These are phyloP conservation scores for Moesziomyces antarcticus DNA, from an alignment of 1,284 basidiomycete species.

Conservation along the genomic window DNA sequence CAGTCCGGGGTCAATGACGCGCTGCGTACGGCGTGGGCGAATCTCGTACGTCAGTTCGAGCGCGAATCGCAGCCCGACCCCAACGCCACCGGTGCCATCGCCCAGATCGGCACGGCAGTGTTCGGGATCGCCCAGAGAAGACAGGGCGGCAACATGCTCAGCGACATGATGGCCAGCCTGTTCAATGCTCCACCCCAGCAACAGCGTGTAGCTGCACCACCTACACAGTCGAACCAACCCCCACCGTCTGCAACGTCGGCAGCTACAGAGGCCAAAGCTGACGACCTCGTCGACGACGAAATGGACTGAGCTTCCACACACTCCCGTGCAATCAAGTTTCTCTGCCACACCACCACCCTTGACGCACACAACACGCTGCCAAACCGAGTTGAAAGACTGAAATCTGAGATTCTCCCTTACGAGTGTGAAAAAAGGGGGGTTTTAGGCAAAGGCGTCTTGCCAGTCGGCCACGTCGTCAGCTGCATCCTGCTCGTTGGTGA, in stretches of 20 bases:
- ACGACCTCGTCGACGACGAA: conserved; percentile 48
- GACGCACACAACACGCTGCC: too few relatives aligned
- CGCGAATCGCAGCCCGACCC: conserved; percentile 39
- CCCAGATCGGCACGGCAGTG: conserved; percentile 36
- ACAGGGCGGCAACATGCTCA: conserved; percentile 45
- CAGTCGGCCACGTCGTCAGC: conserved; percentile 52
- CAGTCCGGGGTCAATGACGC: conserved; percentile 24
- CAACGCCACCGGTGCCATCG: conserved; percentile 40
- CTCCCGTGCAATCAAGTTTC: neutral
- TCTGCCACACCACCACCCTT: neutral
- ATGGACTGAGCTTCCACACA: conserved; percentile 27
- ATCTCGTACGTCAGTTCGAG: conserved; percentile 49
- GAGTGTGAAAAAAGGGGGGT: neutral
- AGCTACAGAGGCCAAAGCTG: conserved; percentile 13
- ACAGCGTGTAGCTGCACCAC: neutral
- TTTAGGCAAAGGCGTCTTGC: conserved; percentile 61
- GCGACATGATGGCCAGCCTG: conserved; percentile 56
- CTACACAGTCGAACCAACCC: neutral
- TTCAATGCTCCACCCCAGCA: conserved; percentile 26
- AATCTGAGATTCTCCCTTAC: neutral
- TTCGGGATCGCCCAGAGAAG: conserved; percentile 44
- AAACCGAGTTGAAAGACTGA: neutral
- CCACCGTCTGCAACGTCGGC: conserved; percentile 1
- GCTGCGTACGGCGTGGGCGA: conserved; percentile 44
- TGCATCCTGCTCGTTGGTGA: conserved; percentile 52